phyloP scores from a whole-genome alignment of 306 rosid species.

The Neltuma alba region DNA sequence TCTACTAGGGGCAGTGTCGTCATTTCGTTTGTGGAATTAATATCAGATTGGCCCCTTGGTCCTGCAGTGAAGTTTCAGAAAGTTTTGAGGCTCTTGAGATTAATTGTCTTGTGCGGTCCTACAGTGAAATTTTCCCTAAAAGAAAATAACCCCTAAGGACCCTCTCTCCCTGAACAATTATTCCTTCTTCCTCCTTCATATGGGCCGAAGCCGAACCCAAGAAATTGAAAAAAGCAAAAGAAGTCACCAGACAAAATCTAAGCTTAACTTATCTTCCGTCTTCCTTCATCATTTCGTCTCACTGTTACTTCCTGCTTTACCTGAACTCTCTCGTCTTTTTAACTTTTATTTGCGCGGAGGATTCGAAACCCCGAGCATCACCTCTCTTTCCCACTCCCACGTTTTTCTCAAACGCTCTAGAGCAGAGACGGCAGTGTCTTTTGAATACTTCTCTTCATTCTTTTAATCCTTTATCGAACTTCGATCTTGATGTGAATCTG shows the following conservation, averaged over 20 bases:
- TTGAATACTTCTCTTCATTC: neutral
- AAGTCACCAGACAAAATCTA: slow-evolving; percentile 29
- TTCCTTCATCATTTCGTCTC: neutral
- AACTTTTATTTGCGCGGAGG: neutral
- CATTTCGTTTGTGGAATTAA: too few species aligned
- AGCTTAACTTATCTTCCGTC: neutral
- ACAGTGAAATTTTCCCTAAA: too few species aligned
- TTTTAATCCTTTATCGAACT: neutral
- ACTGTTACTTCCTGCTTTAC: neutral
- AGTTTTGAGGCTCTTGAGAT: too few species aligned
- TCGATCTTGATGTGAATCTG: slow-evolving; percentile 44
- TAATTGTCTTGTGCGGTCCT: too few species aligned
- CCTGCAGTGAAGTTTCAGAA: too few species aligned
- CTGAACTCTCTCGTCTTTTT: slow-evolving; percentile 12
- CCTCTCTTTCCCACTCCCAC: neutral
- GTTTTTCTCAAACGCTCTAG: neutral
- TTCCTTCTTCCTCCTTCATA: neutral
- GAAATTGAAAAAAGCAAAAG: neutral
- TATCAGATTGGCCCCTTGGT: too few species aligned
- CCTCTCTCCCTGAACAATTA: too few species aligned
- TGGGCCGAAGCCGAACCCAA: slow-evolving; percentile 11
- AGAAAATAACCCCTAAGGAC: too few species aligned
- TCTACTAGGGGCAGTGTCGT: too few species aligned
- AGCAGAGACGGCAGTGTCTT: neutral
- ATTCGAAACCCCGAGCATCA: neutral